Conservation (phyloP, 306 rosid genomes). For the Sesbania bispinosa region DNA sequence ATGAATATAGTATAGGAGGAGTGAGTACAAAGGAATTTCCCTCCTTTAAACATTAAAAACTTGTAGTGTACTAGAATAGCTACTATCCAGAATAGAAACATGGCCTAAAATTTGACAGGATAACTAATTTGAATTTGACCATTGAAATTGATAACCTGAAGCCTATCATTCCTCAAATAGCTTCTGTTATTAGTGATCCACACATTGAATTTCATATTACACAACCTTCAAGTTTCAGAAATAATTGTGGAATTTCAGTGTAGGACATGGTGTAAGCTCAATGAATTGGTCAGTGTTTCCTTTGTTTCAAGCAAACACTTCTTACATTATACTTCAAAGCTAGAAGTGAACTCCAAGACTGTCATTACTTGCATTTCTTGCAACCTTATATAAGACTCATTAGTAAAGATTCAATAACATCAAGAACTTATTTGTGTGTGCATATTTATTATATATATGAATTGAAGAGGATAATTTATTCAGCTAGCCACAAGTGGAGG, state of each 20-base stretch:
- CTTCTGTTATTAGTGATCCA: background rate
- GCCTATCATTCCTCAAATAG: background rate
- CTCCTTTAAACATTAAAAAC: background rate
- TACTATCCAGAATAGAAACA: constrained; percentile 22
- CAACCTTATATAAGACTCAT: constrained; percentile 34
- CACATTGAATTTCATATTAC: constrained; percentile 4
- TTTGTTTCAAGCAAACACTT: constrained; percentile 56
- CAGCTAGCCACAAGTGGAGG: background rate
- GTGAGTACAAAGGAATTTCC: constrained; percentile 3
- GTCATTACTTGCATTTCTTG: constrained; percentile 41
- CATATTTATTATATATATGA: background rate
- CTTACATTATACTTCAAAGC: constrained; percentile 49
- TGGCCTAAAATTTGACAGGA: constrained; percentile 32
- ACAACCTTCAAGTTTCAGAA: constrained; percentile 30
- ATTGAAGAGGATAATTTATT: constrained; percentile 22
- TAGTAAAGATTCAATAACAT: background rate
- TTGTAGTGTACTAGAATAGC: constrained; percentile 5
- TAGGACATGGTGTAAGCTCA: constrained; percentile 10
- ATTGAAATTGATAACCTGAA: constrained; percentile 1
- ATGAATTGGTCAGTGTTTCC: constrained; percentile 34
- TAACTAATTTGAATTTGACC: constrained; percentile 32
- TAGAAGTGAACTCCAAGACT: constrained; percentile 76
- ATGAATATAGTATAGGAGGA: background rate
- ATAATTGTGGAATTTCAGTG: constrained; percentile 17
- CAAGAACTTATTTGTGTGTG: background rate